Evolutionary conservation across 768 basidiomycete species (phyloP).

Genomic region (Collybia mongolica): DNA sequence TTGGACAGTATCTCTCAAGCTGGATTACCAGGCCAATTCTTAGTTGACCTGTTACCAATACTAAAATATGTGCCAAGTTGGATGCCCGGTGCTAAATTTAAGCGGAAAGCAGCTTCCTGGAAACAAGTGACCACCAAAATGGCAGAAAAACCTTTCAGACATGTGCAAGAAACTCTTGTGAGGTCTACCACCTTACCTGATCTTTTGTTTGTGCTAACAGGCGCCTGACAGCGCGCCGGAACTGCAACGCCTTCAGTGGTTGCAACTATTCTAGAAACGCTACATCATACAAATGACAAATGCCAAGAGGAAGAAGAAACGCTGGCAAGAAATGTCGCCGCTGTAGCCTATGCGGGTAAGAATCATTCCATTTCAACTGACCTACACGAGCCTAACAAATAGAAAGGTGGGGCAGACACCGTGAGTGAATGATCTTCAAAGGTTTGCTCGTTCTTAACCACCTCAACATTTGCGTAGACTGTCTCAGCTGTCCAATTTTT

Average conservation of each 20-base stretch:
- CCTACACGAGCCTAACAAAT: neutral
- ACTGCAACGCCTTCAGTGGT: constrained; percentile 14
- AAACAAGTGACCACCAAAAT: constrained; percentile 7
- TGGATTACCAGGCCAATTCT: constrained; percentile 18
- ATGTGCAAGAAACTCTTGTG: neutral
- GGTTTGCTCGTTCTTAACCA: neutral
- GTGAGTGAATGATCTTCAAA: neutral
- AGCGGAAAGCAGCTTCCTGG: constrained; percentile 39
- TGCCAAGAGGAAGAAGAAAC: constrained; percentile 11
- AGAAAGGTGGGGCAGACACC: constrained; percentile 1
- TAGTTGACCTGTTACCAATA: constrained; percentile 18
- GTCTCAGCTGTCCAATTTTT: constrained; percentile 2
- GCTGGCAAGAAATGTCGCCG: constrained; percentile 13
- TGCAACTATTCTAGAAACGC: constrained; percentile 9
- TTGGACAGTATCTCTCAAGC: constrained; percentile 12
- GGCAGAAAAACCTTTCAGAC: constrained; percentile 1
- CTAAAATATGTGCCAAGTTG: constrained; percentile 28
- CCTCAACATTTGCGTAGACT: neutral
- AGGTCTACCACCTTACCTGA: constrained; percentile 6
- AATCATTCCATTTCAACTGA: neutral
- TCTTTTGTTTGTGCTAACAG: constrained; percentile 15
- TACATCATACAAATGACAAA: constrained; percentile 10
- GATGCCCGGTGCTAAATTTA: constrained; percentile 32
- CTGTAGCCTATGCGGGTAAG: constrained; percentile 20
- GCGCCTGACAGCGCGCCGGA: constrained; percentile 9